Conservation (phyloP, 371 early-diverging fungal genomes). For the Thermomucor indicae-seudaticae region DNA sequence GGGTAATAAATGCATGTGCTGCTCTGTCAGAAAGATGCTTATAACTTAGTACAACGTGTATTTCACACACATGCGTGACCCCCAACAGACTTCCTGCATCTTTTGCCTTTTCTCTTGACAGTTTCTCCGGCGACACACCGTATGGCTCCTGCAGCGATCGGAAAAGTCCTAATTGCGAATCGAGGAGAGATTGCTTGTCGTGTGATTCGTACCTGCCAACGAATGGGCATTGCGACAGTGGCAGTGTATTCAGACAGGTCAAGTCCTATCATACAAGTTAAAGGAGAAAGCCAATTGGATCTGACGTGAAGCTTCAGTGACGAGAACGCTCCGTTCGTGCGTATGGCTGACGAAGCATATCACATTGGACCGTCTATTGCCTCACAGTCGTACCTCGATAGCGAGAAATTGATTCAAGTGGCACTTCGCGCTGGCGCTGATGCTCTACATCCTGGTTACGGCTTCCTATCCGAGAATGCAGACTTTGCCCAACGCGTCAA, state of each 20-base stretch:
- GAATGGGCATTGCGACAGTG: constrained; percentile 85
- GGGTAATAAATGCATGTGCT: background rate
- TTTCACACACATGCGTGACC: background rate
- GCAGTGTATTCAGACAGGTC: constrained; percentile 91
- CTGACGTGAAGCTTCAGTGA: constrained; percentile 53
- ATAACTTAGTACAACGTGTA: too few species aligned
- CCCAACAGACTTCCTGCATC: background rate
- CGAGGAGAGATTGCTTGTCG: constrained; percentile 96
- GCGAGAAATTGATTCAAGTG: constrained; percentile 60
- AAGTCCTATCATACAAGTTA: too few species aligned
- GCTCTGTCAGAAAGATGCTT: background rate
- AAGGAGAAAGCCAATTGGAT: background rate
- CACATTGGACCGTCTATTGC: constrained; percentile 71
- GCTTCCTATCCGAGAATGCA: constrained; percentile 84
- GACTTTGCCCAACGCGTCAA: constrained; percentile 70
- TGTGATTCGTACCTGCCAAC: constrained; percentile 82
- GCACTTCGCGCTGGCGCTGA: constrained; percentile 63
- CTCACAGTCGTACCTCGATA: constrained; percentile 65
- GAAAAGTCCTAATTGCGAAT: constrained; percentile 96
- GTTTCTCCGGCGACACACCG: background rate
- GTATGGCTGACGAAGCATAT: constrained; percentile 80
- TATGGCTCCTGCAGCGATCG: constrained; percentile 37
- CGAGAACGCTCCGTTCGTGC: constrained; percentile 74
- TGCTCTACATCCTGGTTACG: constrained; percentile 89
- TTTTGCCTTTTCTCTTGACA: background rate